phyloP scores from a whole-genome alignment of 441 rosid genomes.

The Adansonia rubrostipa region DNA sequence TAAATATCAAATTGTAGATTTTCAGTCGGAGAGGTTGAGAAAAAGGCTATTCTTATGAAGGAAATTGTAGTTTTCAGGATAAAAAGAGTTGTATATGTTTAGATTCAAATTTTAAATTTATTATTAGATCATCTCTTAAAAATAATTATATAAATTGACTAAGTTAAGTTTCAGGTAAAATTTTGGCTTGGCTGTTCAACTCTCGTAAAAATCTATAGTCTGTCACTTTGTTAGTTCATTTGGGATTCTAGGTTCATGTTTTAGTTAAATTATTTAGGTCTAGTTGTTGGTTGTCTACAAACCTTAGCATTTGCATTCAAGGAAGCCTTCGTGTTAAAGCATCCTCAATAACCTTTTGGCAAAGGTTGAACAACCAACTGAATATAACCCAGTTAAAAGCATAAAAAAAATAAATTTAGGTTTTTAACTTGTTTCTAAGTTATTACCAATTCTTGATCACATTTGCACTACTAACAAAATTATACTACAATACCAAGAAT shows the following conservation, averaged over 20 bases:
- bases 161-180: too few species aligned
- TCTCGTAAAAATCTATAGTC: background rate
- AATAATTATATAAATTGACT: too few species aligned
- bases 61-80: too few species aligned
- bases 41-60: background rate
- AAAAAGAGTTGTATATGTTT: too few species aligned
- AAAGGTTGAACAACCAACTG: background rate
- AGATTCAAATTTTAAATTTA: too few species aligned
- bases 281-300: background rate
- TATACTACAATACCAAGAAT: background rate
- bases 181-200: background rate
- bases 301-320: background rate
- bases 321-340: constrained; percentile 8
- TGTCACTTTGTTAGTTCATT: constrained; percentile 1
- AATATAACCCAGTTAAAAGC: background rate
- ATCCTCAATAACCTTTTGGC: background rate
- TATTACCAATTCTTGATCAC: background rate
- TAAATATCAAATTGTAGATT: background rate
- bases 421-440: constrained; percentile 7
- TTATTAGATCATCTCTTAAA: too few species aligned
- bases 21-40: background rate
- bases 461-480: background rate
- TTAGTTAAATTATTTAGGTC: background rate
- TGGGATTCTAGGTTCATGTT: background rate
- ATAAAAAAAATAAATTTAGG: background rate